Evolutionary conservation across 306 rosid genomes (phyloP), one percentile per base, ranked within the genome.

Genomic region (Pterocarpus macrocarpus): DNA sequence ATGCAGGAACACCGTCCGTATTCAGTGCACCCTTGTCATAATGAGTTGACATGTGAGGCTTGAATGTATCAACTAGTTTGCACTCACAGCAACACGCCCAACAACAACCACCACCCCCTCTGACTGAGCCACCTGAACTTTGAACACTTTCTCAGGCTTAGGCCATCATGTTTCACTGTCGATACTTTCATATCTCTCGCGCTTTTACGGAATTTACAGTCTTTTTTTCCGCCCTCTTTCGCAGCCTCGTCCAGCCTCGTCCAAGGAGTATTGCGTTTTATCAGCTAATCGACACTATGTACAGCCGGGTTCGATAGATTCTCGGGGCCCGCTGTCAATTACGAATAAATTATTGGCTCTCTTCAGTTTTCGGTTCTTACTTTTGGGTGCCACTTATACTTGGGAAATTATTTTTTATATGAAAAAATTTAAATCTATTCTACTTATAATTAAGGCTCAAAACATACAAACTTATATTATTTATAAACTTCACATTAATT

Each of bases 1-100:
- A 4, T 33, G 75, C 75, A 56, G 75, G 65, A 7, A 47, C 71
- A 58, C 80, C 65, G 86, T 69, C 45, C 73, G 10, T 1, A 7
- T 45, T 2, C 64, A 33, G 5, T 3, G 68, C 52, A 15, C 50
- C 59, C 38, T 59, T 22, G 28, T 22, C 28, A 22, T 1, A 22
- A 22, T 22, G 28, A 22, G 28, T 22, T 22, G 28, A 22, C 28
- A 22, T 22, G 15, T 47, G 53, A 9, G 53, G 52, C 0, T 45
- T 45, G 7, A 45, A 45, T 45, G 52, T 45, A 45, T 22, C 28
- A 22, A 22, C 28, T 22, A 22, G 28, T 22, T 22, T 0, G 28
- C 28, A 22, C 28, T 22, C 28, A 22, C 28, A 22, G 28, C 28
- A 22, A 22, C 28, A 22, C 28, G 0, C 28, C 28, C 28, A 22